Base-by-base conservation (phyloP, 441 rosid genomes). In the Iberis amara region DNA sequence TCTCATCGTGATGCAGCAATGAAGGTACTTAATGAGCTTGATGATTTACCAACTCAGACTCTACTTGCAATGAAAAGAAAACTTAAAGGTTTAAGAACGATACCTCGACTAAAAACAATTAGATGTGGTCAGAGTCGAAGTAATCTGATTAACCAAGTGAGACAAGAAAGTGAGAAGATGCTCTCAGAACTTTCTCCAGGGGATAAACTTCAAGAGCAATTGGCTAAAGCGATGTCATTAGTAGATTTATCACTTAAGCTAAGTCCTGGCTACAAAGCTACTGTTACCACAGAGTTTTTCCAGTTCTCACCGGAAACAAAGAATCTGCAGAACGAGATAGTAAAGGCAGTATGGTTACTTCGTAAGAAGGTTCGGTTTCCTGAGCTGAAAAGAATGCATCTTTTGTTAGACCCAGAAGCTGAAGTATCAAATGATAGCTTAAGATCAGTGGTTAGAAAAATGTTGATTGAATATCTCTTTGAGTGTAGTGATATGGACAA, bases 151-250 rank as follows among this genome's bases (percentile, higher is more conserved):
- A 45, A 68, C 14, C 59, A 59, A 38, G 62, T 91, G 55, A 72
- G 74, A 68, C 68, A 39, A 44, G 63, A 37, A 14, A 64, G 78
- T 28, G 52, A 61, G 62, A 58, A 55, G 46, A 77, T 91, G 94
- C 90, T 91, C 63, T 71, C 77, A 31, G 75, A 80, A 56, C 76
- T 72, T 67, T 64, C 62, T 56, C 36, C 50, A 52, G 62, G 52
- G 39, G 75, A 68, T 12, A 74, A 63, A 63, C 64, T 83, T 7
- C 87, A 21, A 47, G 76, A 75, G 66, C 83, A 73, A 12, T 73
- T 91, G 65, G 83, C 82, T 52, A 85, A 82, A 71, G 86, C 95
- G 30, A 70, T 91, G 74, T 76, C 76, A 12, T 52, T 82, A 51
- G 91, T 82, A 21, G 76, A 71, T 39, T 78, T 88, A 62, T 80